Percentiles rank a stretch among this genome's conserved stretches.
Evolutionary conservation across 1,284 basidiomycete species (phyloP).

Genomic region (Sporisorium reilianum): DNA sequence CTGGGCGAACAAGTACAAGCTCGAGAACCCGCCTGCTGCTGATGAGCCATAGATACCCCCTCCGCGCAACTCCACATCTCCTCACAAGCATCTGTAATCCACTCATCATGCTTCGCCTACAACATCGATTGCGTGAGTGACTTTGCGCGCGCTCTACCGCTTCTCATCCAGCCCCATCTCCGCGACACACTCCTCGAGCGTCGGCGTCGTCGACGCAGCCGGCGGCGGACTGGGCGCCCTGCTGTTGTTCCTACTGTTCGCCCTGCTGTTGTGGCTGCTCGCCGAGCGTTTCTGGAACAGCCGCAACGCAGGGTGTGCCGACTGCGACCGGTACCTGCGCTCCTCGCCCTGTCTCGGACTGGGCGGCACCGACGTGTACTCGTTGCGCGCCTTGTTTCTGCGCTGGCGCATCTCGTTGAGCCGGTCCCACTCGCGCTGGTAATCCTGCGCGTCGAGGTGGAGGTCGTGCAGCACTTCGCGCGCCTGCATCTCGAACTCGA

Average conservation of each 20-base stretch:
- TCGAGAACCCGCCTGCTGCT: slow-evolving; percentile 16
- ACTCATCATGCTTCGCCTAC: too few relatives aligned
- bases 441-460: slow-evolving; percentile 26
- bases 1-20: slow-evolving; percentile 53
- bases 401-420: slow-evolving; percentile 33
- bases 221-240: slow-evolving; percentile 22
- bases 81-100: background rate
- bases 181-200: slow-evolving; percentile 2
- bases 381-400: slow-evolving; percentile 46
- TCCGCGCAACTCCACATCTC: background rate
- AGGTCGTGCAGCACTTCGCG: slow-evolving; percentile 43
- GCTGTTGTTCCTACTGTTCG: slow-evolving; percentile 36
- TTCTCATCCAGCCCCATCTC: slow-evolving; percentile 19
- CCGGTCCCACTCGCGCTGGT: slow-evolving; percentile 46
- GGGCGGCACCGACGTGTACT: slow-evolving; percentile 29
- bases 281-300: slow-evolving; percentile 41
- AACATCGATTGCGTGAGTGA: too few relatives aligned
- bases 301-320: slow-evolving; percentile 29
- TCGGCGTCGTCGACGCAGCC: background rate
- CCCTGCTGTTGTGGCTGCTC: slow-evolving; percentile 33
- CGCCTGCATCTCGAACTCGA: slow-evolving; percentile 53
- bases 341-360: slow-evolving; percentile 7
- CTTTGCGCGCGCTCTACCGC: too few relatives aligned
- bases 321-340: slow-evolving; percentile 19
- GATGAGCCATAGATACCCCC: background rate